Percentiles rank a stretch among this genome's conserved stretches.
These are phyloP conservation scores for Pseudogymnoascus sp. DNA, from an alignment of 2,329 filamentous ascomycete species.

Conservation along the genomic window DNA sequence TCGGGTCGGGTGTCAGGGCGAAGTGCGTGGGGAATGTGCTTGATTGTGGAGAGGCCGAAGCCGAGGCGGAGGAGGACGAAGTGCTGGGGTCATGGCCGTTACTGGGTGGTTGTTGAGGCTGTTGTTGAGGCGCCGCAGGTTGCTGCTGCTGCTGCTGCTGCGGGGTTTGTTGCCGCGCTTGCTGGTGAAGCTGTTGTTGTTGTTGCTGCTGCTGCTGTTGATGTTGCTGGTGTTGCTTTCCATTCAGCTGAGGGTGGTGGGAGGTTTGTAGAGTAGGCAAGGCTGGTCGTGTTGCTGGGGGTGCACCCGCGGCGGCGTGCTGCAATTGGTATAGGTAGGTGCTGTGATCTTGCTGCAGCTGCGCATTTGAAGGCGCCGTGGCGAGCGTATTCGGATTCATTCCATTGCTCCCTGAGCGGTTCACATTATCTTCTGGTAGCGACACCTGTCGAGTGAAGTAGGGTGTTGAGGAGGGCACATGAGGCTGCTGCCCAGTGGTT, in stretches of 20 bases:
- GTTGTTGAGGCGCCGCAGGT: conserved; percentile 19
- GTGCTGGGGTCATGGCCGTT: conserved; percentile 1
- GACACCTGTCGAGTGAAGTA: conserved; percentile 1
- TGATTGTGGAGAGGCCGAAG: not conserved
- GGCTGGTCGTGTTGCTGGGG: not conserved
- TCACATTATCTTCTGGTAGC: not conserved
- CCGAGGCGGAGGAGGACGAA: not conserved
- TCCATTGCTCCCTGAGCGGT: not conserved
- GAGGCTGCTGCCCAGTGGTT: conserved; percentile 4
- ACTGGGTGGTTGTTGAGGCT: conserved; percentile 24
- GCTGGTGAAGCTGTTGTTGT: conserved; percentile 28
- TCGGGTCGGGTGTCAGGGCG: not conserved
- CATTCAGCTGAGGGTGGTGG: conserved; percentile 1
- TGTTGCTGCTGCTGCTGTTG: conserved; percentile 25
- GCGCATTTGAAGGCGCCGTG: not conserved
- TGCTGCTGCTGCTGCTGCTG: conserved; percentile 28
- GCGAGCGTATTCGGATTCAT: conserved; percentile 7
- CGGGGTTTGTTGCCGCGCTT: conserved; percentile 28
- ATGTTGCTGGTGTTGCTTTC: conserved; percentile 26
- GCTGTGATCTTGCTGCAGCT: conserved; percentile 4
- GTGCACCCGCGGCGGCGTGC: not conserved
- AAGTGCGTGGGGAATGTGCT: conserved; percentile 1
- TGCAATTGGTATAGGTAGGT: conserved; percentile 6
- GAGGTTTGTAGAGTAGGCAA: conserved; percentile 1
- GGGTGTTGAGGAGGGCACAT: conserved; percentile 5